phyloP scores from a whole-genome alignment of 371 early-diverging fungal species.

The Enterospora canceri region DNA sequence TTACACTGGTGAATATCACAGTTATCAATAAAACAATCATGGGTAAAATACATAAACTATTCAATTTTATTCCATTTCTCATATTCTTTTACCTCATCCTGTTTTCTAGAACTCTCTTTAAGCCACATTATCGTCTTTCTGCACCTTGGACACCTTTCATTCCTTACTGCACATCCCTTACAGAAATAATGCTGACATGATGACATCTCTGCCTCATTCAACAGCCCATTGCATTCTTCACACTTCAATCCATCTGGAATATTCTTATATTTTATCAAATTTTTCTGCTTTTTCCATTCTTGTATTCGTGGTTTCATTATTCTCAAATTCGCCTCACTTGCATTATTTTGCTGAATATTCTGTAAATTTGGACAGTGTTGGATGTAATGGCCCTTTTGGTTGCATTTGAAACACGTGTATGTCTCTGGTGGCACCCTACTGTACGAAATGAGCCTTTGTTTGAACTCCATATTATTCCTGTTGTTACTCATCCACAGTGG shows the following conservation, averaged over 20 bases:
- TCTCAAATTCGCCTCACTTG: conserved; percentile 50
- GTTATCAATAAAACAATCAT: too few relatives aligned
- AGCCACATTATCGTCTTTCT: conserved; percentile 12
- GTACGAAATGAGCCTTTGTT: background rate
- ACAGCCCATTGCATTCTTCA: conserved; percentile 41
- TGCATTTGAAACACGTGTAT: conserved; percentile 57
- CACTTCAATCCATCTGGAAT: conserved; percentile 48
- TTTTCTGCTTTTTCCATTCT: conserved; percentile 49
- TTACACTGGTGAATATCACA: too few relatives aligned
- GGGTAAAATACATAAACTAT: too few relatives aligned
- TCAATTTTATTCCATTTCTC: too few relatives aligned
- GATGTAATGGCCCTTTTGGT: conserved; percentile 57
- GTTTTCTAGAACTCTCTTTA: background rate
- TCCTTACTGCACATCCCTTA: conserved; percentile 37
- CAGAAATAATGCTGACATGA: conserved; percentile 53
- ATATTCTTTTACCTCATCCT: background rate
- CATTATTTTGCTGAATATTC: background rate
- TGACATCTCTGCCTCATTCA: conserved; percentile 44
- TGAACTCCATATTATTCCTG: conserved; percentile 25
- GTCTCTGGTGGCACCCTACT: conserved; percentile 41
- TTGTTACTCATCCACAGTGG: conserved; percentile 53
- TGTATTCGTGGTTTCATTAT: conserved; percentile 53
- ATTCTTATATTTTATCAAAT: background rate
- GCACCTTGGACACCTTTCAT: conserved; percentile 44
- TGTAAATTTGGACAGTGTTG: conserved; percentile 51